These are phyloP conservation scores for Yarrowia deformans DNA, from an alignment of 805 yeast species.

Conservation along the genomic window DNA sequence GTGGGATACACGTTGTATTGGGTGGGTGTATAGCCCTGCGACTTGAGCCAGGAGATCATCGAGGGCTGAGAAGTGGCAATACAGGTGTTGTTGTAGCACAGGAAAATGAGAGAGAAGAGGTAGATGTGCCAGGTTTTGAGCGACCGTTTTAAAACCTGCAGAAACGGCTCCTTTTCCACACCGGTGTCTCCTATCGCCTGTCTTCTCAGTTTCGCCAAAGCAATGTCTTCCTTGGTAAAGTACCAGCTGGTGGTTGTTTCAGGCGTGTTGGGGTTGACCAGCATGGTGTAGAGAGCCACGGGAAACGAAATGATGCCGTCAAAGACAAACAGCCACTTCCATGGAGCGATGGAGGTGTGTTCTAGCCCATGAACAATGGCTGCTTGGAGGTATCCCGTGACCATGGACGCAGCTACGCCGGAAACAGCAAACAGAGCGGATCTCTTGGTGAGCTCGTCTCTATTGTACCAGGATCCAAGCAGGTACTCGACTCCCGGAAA, in stretches of 20 bases:
- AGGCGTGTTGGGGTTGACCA: conserved; percentile 15
- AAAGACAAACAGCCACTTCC: conserved; percentile 27
- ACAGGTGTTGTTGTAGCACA: conserved; percentile 18
- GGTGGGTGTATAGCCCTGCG: background rate
- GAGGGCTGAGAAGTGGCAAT: background rate
- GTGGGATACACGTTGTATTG: conserved; percentile 12
- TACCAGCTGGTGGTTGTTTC: conserved; percentile 22
- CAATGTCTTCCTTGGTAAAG: conserved; percentile 3
- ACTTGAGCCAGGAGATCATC: conserved; percentile 29
- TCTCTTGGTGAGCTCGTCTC: conserved; percentile 47
- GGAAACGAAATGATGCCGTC: conserved; percentile 15
- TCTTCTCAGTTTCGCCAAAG: background rate
- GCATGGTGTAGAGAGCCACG: conserved; percentile 9
- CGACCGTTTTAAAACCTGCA: background rate
- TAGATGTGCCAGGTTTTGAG: conserved; percentile 12
- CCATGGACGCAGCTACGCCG: conserved; percentile 1
- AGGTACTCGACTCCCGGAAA: conserved; percentile 54
- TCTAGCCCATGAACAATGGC: conserved; percentile 2
- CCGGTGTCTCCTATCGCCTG: background rate
- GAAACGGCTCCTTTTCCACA: background rate
- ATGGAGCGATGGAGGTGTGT: background rate
- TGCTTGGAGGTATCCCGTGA: conserved; percentile 8
- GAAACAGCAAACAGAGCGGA: conserved; percentile 13
- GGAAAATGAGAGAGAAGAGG: conserved; percentile 6
- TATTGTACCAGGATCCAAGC: conserved; percentile 49